Percentiles rank a stretch among this genome's conserved stretches.
These are phyloP conservation scores for Gynostemma pentaphyllum DNA, from an alignment of 306 rosid genomes.

Conservation along the genomic window DNA sequence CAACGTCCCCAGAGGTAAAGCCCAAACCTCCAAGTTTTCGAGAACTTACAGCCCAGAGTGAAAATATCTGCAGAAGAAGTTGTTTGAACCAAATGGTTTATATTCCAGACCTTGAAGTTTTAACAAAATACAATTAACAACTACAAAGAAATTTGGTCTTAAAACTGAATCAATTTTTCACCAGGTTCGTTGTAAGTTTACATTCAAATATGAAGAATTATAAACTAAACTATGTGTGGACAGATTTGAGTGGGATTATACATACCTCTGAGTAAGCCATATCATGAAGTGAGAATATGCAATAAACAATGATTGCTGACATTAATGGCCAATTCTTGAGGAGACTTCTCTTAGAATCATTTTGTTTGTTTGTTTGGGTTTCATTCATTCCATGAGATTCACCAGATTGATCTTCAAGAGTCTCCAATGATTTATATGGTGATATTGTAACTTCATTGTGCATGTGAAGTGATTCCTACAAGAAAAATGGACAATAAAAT, in stretches of 20 bases:
- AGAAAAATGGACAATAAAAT: neutral
- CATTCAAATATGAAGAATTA: neutral
- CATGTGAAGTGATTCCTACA: slow-evolving; percentile 78
- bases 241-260: neutral
- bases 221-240: neutral
- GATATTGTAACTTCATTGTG: slow-evolving; percentile 20
- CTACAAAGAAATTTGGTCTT: neutral
- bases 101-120: neutral
- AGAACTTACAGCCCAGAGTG: slow-evolving; percentile 81
- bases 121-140: neutral
- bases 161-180: neutral
- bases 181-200: neutral
- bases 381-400: slow-evolving; percentile 5
- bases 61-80: slow-evolving; percentile 45
- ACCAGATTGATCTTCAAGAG: slow-evolving; percentile 33
- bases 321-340: slow-evolving; percentile 74
- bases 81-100: slow-evolving; percentile 2
- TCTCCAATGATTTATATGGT: slow-evolving; percentile 19
- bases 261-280: slow-evolving; percentile 77
- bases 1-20: slow-evolving; percentile 52
- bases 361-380: slow-evolving; percentile 11
- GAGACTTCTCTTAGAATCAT: slow-evolving; percentile 35
- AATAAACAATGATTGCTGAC: slow-evolving; percentile 58
- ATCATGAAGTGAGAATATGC: slow-evolving; percentile 63
- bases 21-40: slow-evolving; percentile 47